Evolutionary conservation across 371 early-diverging fungal genomes (phyloP).

Genomic region (Actinomortierella ambigua): DNA sequence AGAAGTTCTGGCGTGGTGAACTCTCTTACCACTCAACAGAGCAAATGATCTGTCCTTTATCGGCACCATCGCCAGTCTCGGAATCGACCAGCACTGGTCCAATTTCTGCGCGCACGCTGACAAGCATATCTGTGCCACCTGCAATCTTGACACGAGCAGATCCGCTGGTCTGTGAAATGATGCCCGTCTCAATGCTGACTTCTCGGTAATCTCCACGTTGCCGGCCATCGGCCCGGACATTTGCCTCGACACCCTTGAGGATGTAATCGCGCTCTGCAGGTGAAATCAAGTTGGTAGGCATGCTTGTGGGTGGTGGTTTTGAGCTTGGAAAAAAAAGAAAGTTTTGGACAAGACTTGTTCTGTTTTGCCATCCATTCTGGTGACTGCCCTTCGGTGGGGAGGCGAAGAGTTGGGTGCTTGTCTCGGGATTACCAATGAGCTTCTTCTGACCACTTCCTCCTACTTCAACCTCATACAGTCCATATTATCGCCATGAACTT

Average conservation of each 20-base stretch:
- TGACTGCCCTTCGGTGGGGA: too few relatives aligned
- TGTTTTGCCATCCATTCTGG: not conserved
- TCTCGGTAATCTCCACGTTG: slow-evolving; percentile 78
- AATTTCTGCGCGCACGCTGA: slow-evolving; percentile 93
- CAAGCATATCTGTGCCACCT: slow-evolving; percentile 86
- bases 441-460: not conserved
- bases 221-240: slow-evolving; percentile 91
- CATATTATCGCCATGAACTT: slow-evolving; percentile 53
- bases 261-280: slow-evolving; percentile 86
- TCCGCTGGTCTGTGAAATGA: slow-evolving; percentile 89
- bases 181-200: slow-evolving; percentile 75
- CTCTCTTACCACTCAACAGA: slow-evolving; percentile 80
- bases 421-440: too few relatives aligned
- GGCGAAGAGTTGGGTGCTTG: too few relatives aligned
- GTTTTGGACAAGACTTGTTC: not conserved
- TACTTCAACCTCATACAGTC: not conserved
- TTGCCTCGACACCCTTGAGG: slow-evolving; percentile 76
- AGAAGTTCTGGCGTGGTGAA: too few relatives aligned
- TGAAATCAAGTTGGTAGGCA: slow-evolving; percentile 63
- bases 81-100: slow-evolving; percentile 68
- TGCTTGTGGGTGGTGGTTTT: too few relatives aligned
- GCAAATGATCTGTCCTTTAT: slow-evolving; percentile 76
- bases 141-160: slow-evolving; percentile 82
- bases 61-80: slow-evolving; percentile 51
- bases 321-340: slow-evolving; percentile 6